Evolutionary conservation across 257 asterid genomes (phyloP).

Genomic region (Galeopsis tetrahit): DNA sequence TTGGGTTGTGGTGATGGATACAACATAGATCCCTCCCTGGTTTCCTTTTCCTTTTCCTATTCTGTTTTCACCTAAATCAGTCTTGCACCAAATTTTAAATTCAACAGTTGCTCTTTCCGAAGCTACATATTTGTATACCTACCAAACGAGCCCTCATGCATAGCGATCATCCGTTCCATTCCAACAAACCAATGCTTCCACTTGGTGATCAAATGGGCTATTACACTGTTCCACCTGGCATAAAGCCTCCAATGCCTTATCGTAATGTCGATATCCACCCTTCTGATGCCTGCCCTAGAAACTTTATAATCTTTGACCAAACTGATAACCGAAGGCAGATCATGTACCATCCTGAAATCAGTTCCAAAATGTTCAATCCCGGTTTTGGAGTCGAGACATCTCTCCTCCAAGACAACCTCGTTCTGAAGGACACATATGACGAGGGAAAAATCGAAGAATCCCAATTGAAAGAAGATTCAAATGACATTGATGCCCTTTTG

Average conservation of each 20-base stretch:
- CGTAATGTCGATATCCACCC: constrained; percentile 53
- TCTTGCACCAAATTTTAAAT: constrained; percentile 16
- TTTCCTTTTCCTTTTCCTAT: constrained; percentile 34
- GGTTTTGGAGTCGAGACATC: constrained; percentile 40
- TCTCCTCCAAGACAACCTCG: constrained; percentile 30
- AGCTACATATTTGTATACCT: constrained; percentile 26
- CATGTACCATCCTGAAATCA: constrained; percentile 70
- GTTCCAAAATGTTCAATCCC: constrained; percentile 49
- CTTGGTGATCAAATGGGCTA: constrained; percentile 49
- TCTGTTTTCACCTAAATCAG: constrained; percentile 17
- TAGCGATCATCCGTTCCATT: constrained; percentile 44
- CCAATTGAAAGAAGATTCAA: constrained; percentile 63
- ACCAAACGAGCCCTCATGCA: constrained; percentile 46
- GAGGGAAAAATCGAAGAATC: constrained; percentile 45
- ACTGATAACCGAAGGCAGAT: constrained; percentile 58
- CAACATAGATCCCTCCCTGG: constrained; percentile 33
- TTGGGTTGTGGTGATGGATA: constrained; percentile 36
- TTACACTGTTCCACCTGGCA: constrained; percentile 41
- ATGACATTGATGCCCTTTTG: constrained; percentile 75
- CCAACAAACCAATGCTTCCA: constrained; percentile 45
- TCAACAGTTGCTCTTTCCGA: constrained; percentile 6
- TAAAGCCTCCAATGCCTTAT: constrained; percentile 42
- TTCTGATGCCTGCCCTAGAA: constrained; percentile 69
- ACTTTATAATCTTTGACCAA: constrained; percentile 70
- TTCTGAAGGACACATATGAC: constrained; percentile 27